Evolutionary conservation across 2,329 filamentous ascomycete genomes (phyloP).

Genomic region (Apiospora pterosperma): DNA sequence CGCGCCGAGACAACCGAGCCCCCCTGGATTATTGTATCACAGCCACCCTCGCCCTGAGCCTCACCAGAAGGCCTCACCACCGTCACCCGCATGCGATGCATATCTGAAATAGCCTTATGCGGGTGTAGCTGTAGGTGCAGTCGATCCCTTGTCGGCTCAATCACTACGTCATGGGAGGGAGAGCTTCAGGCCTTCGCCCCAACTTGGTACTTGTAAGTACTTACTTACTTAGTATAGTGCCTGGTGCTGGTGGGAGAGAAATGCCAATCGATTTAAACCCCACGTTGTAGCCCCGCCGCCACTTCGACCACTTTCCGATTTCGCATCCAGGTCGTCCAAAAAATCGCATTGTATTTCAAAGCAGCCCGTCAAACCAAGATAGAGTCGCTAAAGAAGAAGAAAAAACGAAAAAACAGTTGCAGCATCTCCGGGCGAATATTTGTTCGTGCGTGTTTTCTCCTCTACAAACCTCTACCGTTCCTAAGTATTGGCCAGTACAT

Average conservation of each 20-base stretch:
- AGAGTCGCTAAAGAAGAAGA: too few species aligned
- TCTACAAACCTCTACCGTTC: background rate
- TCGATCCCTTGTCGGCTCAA: background rate
- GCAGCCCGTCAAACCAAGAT: constrained; percentile 3
- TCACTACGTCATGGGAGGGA: background rate
- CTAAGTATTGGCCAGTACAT: background rate
- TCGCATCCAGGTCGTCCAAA: constrained; percentile 10
- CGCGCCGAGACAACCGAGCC: too few species aligned
- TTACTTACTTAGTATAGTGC: too few species aligned
- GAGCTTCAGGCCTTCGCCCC: background rate
- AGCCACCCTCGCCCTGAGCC: too few species aligned
- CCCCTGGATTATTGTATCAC: too few species aligned
- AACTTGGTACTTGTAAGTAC: too few species aligned
- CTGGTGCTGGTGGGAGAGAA: too few species aligned
- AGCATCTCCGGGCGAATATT: background rate
- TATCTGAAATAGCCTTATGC: background rate
- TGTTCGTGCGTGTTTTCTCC: background rate
- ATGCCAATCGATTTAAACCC: background rate
- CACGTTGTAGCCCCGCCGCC: constrained; percentile 4
- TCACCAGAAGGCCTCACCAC: too few species aligned
- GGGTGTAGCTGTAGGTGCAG: too few species aligned
- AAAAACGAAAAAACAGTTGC: background rate
- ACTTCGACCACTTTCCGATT: constrained; percentile 6
- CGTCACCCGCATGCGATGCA: background rate
- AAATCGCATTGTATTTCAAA: constrained; percentile 13